Base-by-base conservation (phyloP, 805 yeast species). In the Blastobotrys terrestris region DNA sequence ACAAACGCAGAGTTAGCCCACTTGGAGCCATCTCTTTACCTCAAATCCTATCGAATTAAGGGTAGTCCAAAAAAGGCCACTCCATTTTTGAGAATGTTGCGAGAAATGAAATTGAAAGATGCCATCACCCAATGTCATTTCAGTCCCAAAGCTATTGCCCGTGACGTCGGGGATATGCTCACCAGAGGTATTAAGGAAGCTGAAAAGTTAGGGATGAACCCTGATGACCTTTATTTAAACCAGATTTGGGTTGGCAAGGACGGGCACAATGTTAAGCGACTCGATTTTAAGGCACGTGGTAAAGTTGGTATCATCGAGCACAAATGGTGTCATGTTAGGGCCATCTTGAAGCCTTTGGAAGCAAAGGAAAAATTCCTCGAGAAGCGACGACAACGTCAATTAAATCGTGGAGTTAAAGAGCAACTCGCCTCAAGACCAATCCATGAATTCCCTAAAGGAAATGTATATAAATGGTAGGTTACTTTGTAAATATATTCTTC, bases 81-180 rank as follows among this genome's bases (percentile, higher is more conserved):
- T 8, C 74, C 82, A 41, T 85, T 89, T 48, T 75, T 87, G 58
- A 77, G 97, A 59, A 80, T 90, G 63, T 78, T 91, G 54, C 78
- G 87, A 53, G 84, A 84, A 35, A 71, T 86, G 69, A 77, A 81
- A 50, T 81, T 87, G 39, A 79, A 82, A 60, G 80, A 79, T 44
- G 98, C 97, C 50, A 85, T 92, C 60, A 88, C 92, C 42, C 97
- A 91, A 72, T 83, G 91, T 61, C 97, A 92, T 69, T 92, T 92
- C 74, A 81, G 83, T 66, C 77, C 83, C 47, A 89, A 88, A 71
- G 81, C 84, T 62, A 79, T 90, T 68, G 80, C 95, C 31, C 77
- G 84, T 52, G 96, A 90, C 58, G 77, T 90, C 52, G 91, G 83
- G 49, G 85, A 81, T 56, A 71, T 91, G 69, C 76, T 92, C 56